phyloP scores from a whole-genome alignment of 192 early-diverging fungal genomes.

The Coemansia sp. region DNA sequence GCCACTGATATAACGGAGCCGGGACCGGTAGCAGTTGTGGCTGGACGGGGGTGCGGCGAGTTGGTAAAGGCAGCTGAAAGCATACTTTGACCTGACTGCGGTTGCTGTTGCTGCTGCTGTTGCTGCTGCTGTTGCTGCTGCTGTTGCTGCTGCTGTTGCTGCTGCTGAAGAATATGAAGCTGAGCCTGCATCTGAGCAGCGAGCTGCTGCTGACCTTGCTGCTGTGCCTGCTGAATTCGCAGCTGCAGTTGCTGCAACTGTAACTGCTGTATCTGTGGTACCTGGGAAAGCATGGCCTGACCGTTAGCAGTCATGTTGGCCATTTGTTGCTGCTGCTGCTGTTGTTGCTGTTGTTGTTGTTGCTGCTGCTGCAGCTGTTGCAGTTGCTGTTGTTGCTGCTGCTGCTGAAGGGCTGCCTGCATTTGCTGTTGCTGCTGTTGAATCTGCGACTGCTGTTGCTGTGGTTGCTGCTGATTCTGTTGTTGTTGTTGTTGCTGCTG shows the following conservation, averaged over 20 bases:
- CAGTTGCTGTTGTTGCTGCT: no score
- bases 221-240: constrained; percentile 15
- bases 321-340: no score
- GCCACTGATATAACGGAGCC: not conserved
- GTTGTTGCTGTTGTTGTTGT: no score
- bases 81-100: not conserved
- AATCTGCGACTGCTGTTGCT: no score
- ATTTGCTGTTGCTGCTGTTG: constrained; percentile 22
- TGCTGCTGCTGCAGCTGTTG: no score
- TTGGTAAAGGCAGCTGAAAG: not conserved
- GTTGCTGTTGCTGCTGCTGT: constrained; percentile 9
- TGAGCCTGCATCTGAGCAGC: not conserved
- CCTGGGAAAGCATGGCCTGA: not conserved
- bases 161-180: constrained; percentile 19
- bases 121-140: constrained; percentile 10
- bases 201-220: constrained; percentile 17
- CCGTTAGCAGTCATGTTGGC: not conserved
- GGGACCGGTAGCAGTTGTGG: constrained; percentile 1
- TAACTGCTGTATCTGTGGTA: not conserved
- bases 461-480: constrained; percentile 11
- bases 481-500: constrained; percentile 8
- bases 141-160: constrained; percentile 11
- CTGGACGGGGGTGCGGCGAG: not conserved
- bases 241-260: constrained; percentile 16
- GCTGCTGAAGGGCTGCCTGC: no score